Evolutionary conservation across 139 green algal species (phyloP).

Genomic region (Tetraselmis striata): DNA sequence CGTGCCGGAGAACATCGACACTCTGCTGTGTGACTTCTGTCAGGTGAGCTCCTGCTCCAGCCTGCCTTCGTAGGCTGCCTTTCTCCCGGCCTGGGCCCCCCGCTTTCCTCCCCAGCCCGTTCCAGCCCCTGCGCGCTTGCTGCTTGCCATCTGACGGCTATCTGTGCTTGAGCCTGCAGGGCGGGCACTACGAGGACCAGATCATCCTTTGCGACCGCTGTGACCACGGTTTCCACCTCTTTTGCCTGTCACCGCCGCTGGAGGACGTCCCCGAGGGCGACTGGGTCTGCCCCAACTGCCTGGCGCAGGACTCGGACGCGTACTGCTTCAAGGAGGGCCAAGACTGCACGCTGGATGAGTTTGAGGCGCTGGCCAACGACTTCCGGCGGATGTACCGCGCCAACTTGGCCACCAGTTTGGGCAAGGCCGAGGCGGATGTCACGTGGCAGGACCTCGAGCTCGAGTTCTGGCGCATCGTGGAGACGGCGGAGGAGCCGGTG

Average conservation of each 20-base stretch:
- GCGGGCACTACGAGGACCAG: slow-evolving; percentile 56
- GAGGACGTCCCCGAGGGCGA: slow-evolving; percentile 65
- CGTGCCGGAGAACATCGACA: slow-evolving; percentile 41
- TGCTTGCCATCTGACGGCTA: neutral
- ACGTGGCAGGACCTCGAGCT: slow-evolving; percentile 60
- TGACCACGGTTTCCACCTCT: slow-evolving; percentile 63
- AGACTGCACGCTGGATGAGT: slow-evolving; percentile 56
- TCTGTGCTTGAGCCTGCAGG: neutral
- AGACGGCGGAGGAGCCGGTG: slow-evolving; percentile 64
- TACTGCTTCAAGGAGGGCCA: slow-evolving; percentile 43
- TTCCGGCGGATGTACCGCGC: slow-evolving; percentile 26
- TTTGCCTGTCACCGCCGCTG: slow-evolving; percentile 69
- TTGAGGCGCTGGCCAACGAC: slow-evolving; percentile 34
- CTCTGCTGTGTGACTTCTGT: slow-evolving; percentile 14
- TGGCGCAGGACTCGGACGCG: slow-evolving; percentile 23
- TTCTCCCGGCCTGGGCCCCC: too few relatives aligned
- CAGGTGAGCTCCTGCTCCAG: too few relatives aligned
- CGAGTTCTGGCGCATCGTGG: slow-evolving; percentile 90
- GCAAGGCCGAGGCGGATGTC: slow-evolving; percentile 10
- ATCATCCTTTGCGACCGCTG: slow-evolving; percentile 84
- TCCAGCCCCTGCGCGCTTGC: too few relatives aligned
- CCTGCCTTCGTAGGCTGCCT: too few relatives aligned
- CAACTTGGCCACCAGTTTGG: neutral
- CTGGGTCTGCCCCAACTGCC: slow-evolving; percentile 77
- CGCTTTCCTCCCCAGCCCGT: neutral